Evolutionary conservation across 495 filamentous ascomycete genomes (phyloP).

Genomic region (Podospora sp.): DNA sequence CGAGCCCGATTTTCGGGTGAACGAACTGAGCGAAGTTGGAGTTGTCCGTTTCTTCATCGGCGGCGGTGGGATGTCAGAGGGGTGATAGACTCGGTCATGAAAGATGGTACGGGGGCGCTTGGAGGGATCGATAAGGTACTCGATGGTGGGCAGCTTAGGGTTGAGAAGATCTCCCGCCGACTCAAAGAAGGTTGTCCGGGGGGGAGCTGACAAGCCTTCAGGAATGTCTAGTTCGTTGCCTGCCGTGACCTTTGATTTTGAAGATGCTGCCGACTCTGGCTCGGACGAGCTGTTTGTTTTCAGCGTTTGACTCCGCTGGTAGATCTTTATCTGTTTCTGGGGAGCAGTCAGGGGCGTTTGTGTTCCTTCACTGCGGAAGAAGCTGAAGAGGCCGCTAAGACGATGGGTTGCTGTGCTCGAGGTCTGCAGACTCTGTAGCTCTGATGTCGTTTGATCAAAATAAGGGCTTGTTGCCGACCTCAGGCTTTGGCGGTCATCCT

Average conservation of each 20-base stretch:
- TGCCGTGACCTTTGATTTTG: slow-evolving; percentile 43
- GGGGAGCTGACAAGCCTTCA: slow-evolving; percentile 65
- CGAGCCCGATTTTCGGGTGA: slow-evolving; percentile 34
- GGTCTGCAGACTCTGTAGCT: slow-evolving; percentile 29
- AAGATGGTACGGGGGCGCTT: slow-evolving; percentile 91
- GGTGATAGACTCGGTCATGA: slow-evolving; percentile 93
- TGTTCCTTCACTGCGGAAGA: slow-evolving; percentile 53
- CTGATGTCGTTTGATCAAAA: slow-evolving; percentile 21
- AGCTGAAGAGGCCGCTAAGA: slow-evolving; percentile 63
- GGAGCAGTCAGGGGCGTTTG: slow-evolving; percentile 38
- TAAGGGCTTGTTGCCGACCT: slow-evolving; percentile 36
- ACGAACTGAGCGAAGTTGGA: slow-evolving; percentile 32
- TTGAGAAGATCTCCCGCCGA: slow-evolving; percentile 89
- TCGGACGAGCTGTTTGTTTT: slow-evolving; percentile 46
- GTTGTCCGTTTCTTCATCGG: slow-evolving; percentile 60
- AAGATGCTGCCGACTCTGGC: slow-evolving; percentile 39
- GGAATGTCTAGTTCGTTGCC: slow-evolving; percentile 49
- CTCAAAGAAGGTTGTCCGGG: slow-evolving; percentile 91
- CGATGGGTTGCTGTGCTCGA: slow-evolving; percentile 43
- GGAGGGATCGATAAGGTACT: slow-evolving; percentile 80
- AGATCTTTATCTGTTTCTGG: slow-evolving; percentile 67
- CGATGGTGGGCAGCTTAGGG: slow-evolving; percentile 77
- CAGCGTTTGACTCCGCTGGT: slow-evolving; percentile 74
- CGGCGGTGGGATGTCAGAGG: slow-evolving; percentile 87
- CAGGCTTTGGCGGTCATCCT: slow-evolving; percentile 56